Evolutionary conservation across 1,284 basidiomycete genomes (phyloP), one percentile per base, ranked within the genome.

Genomic region (Ceratorhiza oryzae-sativae): DNA sequence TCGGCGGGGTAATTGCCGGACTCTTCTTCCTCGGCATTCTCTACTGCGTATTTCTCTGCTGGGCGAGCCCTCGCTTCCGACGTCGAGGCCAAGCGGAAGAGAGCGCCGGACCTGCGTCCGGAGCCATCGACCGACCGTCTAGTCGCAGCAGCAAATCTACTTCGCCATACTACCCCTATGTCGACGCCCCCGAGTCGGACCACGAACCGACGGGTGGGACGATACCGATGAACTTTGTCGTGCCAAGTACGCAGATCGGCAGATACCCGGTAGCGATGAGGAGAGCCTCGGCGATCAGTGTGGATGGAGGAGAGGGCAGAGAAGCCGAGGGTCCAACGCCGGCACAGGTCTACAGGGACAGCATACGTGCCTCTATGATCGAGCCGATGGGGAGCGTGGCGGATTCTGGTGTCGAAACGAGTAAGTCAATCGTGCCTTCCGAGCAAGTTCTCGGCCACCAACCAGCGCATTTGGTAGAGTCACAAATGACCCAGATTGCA

Each of bases 291-390:
- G 30, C 18, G 32, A n/a, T 49, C 25, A 49, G 36, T 42, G 18
- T 20, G 49, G 36, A n/a, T 42, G 10, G 8, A 15, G 42, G 48
- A 49, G 51, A 39, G 3, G 59, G n/a, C 1, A 34, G 20, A 39
- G 49, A 53, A 27, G n/a, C 2, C 15, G 27, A 12, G 23, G 46
- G n/a, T 9, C 32, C 46, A 12, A 67, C 63, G 13, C 63, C 63
- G 15, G 63, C 63, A n/a, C 63, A 67, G 36, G 8, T 32, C 8
- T 67, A 67, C n/a, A 49, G 49, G 12, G 63, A 67, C 23, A 67
- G 63, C 25, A 49, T 48, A 32, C 63, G 48, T 5, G 48, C 51
- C 10, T 51, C 45, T 10, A 25, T 65, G n/a, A 32, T 39, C 0
- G 46, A 27, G 15, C 36, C 36, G 36, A 51, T 30, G 6, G 56